Evolutionary conservation across 2,329 filamentous ascomycete genomes (phyloP), one percentile per base, ranked within the genome.

Genomic region (Simplicillium aogashimaense): DNA sequence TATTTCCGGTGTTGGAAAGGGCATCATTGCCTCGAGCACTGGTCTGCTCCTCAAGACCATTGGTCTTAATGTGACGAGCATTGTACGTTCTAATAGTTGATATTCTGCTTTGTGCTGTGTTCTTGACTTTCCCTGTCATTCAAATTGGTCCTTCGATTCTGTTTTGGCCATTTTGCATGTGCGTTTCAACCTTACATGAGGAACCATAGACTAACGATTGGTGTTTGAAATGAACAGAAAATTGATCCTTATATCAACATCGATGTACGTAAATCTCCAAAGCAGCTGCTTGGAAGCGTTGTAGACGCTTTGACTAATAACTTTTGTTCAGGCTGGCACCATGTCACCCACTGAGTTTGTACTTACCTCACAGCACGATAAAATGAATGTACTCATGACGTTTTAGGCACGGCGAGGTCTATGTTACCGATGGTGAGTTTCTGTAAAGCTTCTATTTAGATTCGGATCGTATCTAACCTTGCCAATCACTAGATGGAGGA

Each of bases 21-120:
- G 53, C 37, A 54, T 53, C 44, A 53, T 53, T 32, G 53, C 53
- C 43, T 51, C 48, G 18, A 49, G 45, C 41, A 77, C 78, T 34
- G 83, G 82, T 40, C 67, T 87, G 49, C 68, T 92, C 48, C 76
- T 92, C 52, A 90, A 92, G 71, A 86, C 84, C 10, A 68, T 81
- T 48, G 86, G 86, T 36, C 70, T 90, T 44, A 87, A 83, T 65
- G 82, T 86, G 43, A 72, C 66, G 6, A 25, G 20, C 20, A 25
- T 25, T 25, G 20, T 25, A 25, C 20, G 20, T 25, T 25, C 9
- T 9, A 5, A 9, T 25, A 9, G 9, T 25, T 25, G 20, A 5
- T 25, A 6, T 25, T 25, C 6, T 25, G 20, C 9, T 25, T 25
- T 25, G 20, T 25, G 20, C 9, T 25, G 5, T 5, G 9, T 25